Evolutionary conservation across 129 eudicot genomes (phyloP), one percentile per base, ranked within the genome.

Genomic region (Daucus carota): DNA sequence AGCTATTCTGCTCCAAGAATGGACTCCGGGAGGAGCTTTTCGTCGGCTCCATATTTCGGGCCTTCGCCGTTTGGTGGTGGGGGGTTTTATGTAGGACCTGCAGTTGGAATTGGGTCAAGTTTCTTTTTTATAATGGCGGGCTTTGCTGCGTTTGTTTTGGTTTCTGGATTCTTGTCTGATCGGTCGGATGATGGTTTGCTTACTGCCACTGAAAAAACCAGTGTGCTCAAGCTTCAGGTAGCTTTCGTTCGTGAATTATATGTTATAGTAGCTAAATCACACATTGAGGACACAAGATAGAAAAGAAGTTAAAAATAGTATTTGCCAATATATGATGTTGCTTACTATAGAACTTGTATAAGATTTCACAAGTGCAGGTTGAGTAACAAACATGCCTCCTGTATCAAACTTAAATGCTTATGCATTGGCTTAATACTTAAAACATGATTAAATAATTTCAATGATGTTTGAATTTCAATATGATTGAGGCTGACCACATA

Each of bases 221-320:
- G 87, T 84, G 97, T 94, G 79, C 86, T 91, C 70, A 94, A 91
- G 82, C 90, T 94, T 75, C 98, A 94, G 98, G 98, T 91, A 88
- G 34, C 32, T 71, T 40, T 40, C 40, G 18, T 69, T 22, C 44
- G 28, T 6, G 1, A 18, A 15, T 18, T 34, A 4, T 8, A 17
- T 32, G 73, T 57, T 8, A 57, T 11, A 57, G 9, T 57, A n/a
- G 65, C 31, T 24, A 4, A 57, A 57, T 31, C 65, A 57, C 65
- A 57, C 3, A 57, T 57, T 57, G 65, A n/a, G 65, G 65, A n/a
- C 29, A 29, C 22, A 63, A 29, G 12, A 63, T 63, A 14, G 8
- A 63, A 29, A 3, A 22, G 9, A 29, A 63, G 70, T 15, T 31
- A 14, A 12, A 46, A 2, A 45, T 38, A 38, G 47, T 50, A 50